Evolutionary conservation across 768 basidiomycete genomes (phyloP), one percentile per base, ranked within the genome.

Genomic region (Lactifluus hygrophoroides): DNA sequence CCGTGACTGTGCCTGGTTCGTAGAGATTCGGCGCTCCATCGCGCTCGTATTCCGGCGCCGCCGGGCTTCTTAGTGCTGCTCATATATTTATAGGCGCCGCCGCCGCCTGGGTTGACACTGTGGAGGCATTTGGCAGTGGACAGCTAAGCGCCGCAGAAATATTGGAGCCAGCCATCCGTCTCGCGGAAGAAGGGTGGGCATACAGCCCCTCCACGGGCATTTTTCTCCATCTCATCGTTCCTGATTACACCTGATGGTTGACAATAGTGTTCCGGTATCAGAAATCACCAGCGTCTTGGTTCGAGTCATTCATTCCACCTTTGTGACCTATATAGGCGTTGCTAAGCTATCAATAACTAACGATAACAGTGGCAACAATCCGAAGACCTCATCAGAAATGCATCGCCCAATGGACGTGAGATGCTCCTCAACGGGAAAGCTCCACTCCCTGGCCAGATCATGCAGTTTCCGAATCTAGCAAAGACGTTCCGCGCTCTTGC

Each of bases 101-200:
- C 3, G 90, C 93, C 34, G 93, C 93, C 16, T 98, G 95, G 94
- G 76, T 90, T 17, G 96, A 97, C 70, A 89, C 93, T 0, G 77
- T 97, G 34, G 81, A 89, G 59, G 74, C 75, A 38, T 83, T 96
- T 54, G 95, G 95, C 17, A 90, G 84, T 61, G 87, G 90, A 10
- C 83, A 80, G 58, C 56, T 88, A 3, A 74, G 73, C 1, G 63
- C 86, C 46, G 80, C 79, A 3, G 90, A 97, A 16, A 77, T 94
- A 30, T 77, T 98, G 25, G 86, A 74, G 25, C 96, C 96, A 54
- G 96, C 94, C 2, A 96, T 96, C 57, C 76, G 86, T 40, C 74
- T 98, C 54, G 96, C 94, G 7, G 90, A 95, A 69, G 86, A 91
- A 71, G 92, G 96, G 93, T 86, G n/a, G n/a, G 10, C 32, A 32